Base-by-base conservation (phyloP, 2,329 filamentous ascomycete species). In the Venturia nashicola region DNA sequence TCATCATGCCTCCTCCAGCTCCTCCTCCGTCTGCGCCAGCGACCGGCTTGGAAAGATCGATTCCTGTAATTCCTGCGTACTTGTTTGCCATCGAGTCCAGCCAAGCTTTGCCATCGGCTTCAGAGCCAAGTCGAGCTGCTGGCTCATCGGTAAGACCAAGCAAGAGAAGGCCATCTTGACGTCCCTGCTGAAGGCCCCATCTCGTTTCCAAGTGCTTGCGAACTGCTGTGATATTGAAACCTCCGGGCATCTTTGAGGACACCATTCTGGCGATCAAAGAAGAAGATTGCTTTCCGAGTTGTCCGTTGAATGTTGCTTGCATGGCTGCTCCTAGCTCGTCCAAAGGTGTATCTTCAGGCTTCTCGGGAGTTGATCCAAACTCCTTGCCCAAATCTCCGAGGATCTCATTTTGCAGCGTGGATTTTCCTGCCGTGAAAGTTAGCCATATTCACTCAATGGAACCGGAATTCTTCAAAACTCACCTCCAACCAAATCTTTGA, bases 191-290 rank as follows among this genome's bases (percentile, higher is more conserved):
- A 65, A 99, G 80, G 64, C 94, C 94, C 91, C 93, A 99, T 76
- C 91, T 85, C 18, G 89, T 91, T 79, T 97, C 93, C 55, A 99
- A 80, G 73, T 99, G 95, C 78, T 99, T 99, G 72, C 94, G 86
- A 59, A 95, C 90, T 14, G 91, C 83, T 72, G 93, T 97, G 75
- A 97, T 97, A 76, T 97, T 99, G 85, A 99, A 99, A 67, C 94
- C 94, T 79, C 93, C 94, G 59, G 94, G 94, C 94, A 99, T 99
- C 80, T 99, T 99, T 39, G 94, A 97, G 1, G 94, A 97, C 54
- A 99, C 94, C 74, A 99, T 81, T 69, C 94, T 88, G 61, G 94
- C 94, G 75, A 99, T 88, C 65, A 99, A 84, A 2, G 92, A 95
- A 63, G 90, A 88, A 0, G 94, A 96, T 70, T 97, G 92, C 79